Conservation (phyloP, 768 basidiomycete species). For the Russula compacta region DNA sequence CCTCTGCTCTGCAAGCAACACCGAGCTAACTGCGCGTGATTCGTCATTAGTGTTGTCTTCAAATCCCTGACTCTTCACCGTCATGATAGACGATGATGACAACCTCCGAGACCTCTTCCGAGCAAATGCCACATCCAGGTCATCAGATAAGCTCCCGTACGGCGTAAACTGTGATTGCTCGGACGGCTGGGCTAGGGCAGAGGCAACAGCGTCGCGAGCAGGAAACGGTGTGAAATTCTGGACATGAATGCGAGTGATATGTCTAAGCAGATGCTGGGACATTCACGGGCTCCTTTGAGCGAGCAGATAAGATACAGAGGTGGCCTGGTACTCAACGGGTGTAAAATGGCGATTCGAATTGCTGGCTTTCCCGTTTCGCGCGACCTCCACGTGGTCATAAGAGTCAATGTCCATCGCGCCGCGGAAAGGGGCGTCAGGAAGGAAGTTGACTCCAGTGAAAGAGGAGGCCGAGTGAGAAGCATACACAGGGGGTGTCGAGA, state of each 20-base stretch:
- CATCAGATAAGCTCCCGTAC: slow-evolving; percentile 55
- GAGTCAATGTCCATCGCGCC: slow-evolving; percentile 7
- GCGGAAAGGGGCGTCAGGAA: not conserved
- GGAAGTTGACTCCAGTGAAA: not conserved
- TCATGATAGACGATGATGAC: slow-evolving; percentile 48
- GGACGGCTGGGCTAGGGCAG: slow-evolving; percentile 60
- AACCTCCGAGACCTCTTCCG: slow-evolving; percentile 52
- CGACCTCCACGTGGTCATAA: not conserved
- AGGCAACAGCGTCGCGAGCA: slow-evolving; percentile 66
- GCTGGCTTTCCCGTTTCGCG: not conserved
- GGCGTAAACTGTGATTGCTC: slow-evolving; percentile 51
- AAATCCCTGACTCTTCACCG: slow-evolving; percentile 37
- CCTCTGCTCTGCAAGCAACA: slow-evolving; percentile 25
- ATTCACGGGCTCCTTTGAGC: not conserved
- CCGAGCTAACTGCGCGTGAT: slow-evolving; percentile 26
- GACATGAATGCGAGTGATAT: slow-evolving; percentile 64
- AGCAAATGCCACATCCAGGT: slow-evolving; percentile 53
- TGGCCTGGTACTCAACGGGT: slow-evolving; percentile 11
- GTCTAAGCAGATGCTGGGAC: slow-evolving; percentile 57
- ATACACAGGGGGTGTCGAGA: slow-evolving; percentile 3
- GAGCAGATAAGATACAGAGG: not conserved
- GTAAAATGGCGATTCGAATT: slow-evolving; percentile 5
- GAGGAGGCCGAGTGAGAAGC: not conserved
- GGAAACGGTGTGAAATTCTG: slow-evolving; percentile 82
- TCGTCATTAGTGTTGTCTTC: slow-evolving; percentile 35